These are phyloP conservation scores for Didymella exigua DNA, from an alignment of 2,329 filamentous ascomycete genomes.

Conservation along the genomic window DNA sequence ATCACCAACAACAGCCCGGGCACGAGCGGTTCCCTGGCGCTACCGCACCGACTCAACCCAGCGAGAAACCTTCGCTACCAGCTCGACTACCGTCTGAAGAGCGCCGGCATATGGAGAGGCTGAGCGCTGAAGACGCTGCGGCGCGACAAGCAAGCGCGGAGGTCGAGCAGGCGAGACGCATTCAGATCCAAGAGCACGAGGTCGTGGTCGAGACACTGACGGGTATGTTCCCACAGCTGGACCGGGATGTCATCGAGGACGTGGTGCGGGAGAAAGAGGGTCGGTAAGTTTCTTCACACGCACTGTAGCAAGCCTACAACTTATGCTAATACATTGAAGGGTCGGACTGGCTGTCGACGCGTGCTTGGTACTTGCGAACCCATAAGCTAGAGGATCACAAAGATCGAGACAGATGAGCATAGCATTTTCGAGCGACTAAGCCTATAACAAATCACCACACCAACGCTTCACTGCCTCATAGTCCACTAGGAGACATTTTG, in stretches of 20 bases:
- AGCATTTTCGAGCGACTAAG: neutral
- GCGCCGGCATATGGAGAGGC: conserved; percentile 26
- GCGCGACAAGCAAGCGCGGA: conserved; percentile 91
- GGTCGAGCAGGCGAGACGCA: conserved; percentile 80
- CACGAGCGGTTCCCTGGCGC: conserved; percentile 44
- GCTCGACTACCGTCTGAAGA: conserved; percentile 11
- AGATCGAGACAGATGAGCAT: neutral
- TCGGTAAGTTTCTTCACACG: conserved; percentile 65
- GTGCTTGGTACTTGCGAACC: conserved; percentile 53
- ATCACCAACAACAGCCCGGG: conserved; percentile 49
- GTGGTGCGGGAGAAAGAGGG: conserved; percentile 96
- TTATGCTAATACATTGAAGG: conserved; percentile 25
- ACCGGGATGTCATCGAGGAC: conserved; percentile 93
- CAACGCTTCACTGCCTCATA: neutral
- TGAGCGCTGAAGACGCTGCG: conserved; percentile 84
- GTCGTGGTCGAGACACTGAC: conserved; percentile 93
- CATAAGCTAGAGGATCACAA: conserved; percentile 13
- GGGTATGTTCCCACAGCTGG: conserved; percentile 95
- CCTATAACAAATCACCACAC: neutral
- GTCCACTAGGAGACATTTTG: neutral
- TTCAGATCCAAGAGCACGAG: conserved; percentile 82
- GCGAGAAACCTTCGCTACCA: conserved; percentile 18
- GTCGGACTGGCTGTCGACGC: conserved; percentile 57
- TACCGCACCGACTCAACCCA: neutral
- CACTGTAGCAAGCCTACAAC: neutral